Percentiles rank a stretch among this genome's conserved stretches.
Conservation (phyloP, 169 alveolate genomes). For the Besnoitia besnoiti region DNA sequence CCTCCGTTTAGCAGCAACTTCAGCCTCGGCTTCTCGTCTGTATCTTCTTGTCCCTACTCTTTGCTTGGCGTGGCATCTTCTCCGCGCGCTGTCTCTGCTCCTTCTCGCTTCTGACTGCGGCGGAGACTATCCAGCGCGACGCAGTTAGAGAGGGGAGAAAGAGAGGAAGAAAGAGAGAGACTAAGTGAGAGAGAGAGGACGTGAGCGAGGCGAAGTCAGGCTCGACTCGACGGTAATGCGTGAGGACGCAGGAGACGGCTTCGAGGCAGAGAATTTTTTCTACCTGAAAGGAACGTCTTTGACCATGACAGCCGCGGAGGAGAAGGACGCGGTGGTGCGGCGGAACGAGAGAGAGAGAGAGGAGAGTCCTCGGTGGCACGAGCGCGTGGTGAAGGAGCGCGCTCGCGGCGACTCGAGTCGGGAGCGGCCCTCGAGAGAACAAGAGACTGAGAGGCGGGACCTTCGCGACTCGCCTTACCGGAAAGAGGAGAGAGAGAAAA, state of each 20-base stretch:
- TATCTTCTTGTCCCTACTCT: not conserved
- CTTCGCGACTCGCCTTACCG: not conserved
- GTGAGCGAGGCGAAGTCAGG: not conserved
- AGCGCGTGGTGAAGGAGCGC: too few species aligned
- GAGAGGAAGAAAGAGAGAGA: not conserved
- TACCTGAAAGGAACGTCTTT: too few species aligned
- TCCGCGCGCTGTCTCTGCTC: not conserved
- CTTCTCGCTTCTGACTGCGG: not conserved
- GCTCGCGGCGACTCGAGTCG: too few species aligned
- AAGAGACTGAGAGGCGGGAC: not conserved
- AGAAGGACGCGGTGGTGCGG: not conserved
- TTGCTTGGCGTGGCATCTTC: not conserved
- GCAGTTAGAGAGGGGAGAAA: not conserved
- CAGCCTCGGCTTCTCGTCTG: not conserved
- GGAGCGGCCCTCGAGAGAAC: too few species aligned
- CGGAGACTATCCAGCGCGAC: not conserved
- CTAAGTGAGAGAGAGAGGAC: not conserved
- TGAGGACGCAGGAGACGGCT: not conserved
- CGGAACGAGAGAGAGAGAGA: not conserved
- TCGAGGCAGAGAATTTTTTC: not conserved
- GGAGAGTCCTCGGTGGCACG: not conserved
- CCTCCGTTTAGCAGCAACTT: not conserved
- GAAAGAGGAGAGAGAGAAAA: not conserved
- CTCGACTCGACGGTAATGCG: too few species aligned
- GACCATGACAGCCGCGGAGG: not conserved